These are phyloP conservation scores for Beauveria pseudobassiana DNA, from an alignment of 2,329 filamentous ascomycete species.

Conservation along the genomic window DNA sequence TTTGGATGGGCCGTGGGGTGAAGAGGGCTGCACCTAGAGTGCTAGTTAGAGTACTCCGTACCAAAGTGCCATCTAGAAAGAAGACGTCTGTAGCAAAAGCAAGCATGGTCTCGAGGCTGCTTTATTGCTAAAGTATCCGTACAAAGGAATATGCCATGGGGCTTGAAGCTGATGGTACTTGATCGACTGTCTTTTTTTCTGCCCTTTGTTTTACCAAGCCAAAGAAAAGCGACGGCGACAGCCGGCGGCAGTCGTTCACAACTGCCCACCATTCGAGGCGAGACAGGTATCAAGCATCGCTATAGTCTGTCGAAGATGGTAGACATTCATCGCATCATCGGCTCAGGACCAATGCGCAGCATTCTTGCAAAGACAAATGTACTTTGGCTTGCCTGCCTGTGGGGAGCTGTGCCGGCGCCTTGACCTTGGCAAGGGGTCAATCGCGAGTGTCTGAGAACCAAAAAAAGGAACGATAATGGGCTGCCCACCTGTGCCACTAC, in stretches of 20 bases:
- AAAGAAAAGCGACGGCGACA: not conserved
- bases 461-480: slow-evolving; percentile 10
- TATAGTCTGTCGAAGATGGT: not conserved
- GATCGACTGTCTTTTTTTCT: not conserved
- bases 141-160: slow-evolving; percentile 3
- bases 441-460: slow-evolving; percentile 11
- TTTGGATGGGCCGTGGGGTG: not conserved
- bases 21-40: not conserved
- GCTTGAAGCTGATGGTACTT: not conserved
- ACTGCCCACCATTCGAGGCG: not conserved
- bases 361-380: not conserved
- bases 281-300: not conserved
- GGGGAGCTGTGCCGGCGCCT: slow-evolving; percentile 3
- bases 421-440: slow-evolving; percentile 13
- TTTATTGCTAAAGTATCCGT: not conserved
- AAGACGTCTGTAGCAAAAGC: slow-evolving; percentile 1
- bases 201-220: not conserved
- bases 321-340: not conserved
- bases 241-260: not conserved
- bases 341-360: not conserved
- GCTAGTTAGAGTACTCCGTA: too few relatives aligned
- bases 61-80: not conserved
- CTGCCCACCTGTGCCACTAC: not conserved
- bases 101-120: not conserved
- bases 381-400: not conserved